These are phyloP conservation scores for Solanum tacnaense DNA, from an alignment of 257 asterid genomes.

Conservation along the genomic window DNA sequence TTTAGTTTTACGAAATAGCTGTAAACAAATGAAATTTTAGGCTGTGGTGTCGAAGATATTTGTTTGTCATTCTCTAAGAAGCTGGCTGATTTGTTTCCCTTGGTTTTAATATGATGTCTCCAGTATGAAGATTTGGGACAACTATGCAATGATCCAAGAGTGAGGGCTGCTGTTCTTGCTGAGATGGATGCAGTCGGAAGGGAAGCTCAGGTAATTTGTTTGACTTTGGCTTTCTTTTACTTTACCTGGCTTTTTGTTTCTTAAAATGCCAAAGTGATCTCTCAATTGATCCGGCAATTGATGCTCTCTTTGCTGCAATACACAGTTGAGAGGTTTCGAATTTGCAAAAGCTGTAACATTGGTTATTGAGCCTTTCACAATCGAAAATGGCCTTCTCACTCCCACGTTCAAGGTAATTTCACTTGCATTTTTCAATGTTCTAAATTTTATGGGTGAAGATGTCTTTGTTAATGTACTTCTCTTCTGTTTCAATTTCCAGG, in stretches of 20 bases:
- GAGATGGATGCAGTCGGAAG: slow-evolving; percentile 83
- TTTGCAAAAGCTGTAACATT: slow-evolving; percentile 73
- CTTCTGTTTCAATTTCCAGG: slow-evolving; percentile 22
- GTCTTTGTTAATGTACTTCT: neutral
- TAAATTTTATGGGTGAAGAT: neutral
- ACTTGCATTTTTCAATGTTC: neutral
- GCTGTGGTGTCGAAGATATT: neutral
- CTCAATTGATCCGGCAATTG: neutral
- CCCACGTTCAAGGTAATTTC: slow-evolving; percentile 82
- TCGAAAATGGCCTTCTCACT: slow-evolving; percentile 77
- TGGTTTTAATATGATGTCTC: slow-evolving; percentile 1
- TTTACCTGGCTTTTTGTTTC: neutral
- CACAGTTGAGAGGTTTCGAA: slow-evolving; percentile 93
- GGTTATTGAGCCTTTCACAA: slow-evolving; percentile 72
- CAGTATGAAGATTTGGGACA: slow-evolving; percentile 67
- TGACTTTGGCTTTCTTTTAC: neutral
- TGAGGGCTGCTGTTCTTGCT: slow-evolving; percentile 80
- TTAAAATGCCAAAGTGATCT: neutral
- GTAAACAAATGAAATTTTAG: neutral
- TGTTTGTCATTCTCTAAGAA: neutral
- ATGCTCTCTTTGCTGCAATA: neutral
- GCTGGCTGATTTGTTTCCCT: neutral
- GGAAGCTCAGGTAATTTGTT: slow-evolving; percentile 68
- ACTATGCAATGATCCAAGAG: slow-evolving; percentile 70
- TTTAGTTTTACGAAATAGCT: neutral